phyloP scores from a whole-genome alignment of 805 yeast genomes.

The Scheffersomyces stipitis region DNA sequence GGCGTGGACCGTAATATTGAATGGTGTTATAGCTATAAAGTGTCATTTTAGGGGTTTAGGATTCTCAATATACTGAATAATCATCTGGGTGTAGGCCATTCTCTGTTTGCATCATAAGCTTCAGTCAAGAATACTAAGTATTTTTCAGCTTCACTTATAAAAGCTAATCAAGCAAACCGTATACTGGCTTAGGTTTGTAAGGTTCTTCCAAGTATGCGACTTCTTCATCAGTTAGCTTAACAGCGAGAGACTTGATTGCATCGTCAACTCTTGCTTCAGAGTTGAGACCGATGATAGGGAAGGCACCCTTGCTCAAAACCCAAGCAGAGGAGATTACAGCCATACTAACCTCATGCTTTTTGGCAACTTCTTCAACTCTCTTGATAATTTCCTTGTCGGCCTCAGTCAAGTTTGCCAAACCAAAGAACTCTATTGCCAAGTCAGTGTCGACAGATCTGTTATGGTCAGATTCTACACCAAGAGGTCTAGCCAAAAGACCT shows the following conservation, averaged over 20 bases:
- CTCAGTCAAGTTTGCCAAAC: slow-evolving; percentile 12
- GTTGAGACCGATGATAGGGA: slow-evolving; percentile 57
- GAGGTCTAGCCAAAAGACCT: slow-evolving; percentile 56
- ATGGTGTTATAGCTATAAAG: too few relatives aligned
- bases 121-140: too few relatives aligned
- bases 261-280: slow-evolving; percentile 54
- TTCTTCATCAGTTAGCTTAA: slow-evolving; percentile 41
- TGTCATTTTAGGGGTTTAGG: too few relatives aligned
- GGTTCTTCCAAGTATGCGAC: slow-evolving; percentile 37
- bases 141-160: too few relatives aligned
- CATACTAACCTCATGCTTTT: slow-evolving; percentile 49
- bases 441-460: slow-evolving; percentile 9
- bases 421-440: slow-evolving; percentile 5
- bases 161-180: too few relatives aligned
- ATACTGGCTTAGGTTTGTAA: slow-evolving; percentile 25
- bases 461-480: slow-evolving; percentile 5
- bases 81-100: too few relatives aligned
- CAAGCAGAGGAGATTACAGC: slow-evolving; percentile 51
- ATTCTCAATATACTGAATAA: too few relatives aligned
- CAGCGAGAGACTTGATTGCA: slow-evolving; percentile 41
- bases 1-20: too few relatives aligned
- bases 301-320: slow-evolving; percentile 53
- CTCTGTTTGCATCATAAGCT: too few relatives aligned
- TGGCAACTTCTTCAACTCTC: too few relatives aligned
- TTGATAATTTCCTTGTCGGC: too few relatives aligned